A percentile compares a stretch with the other conserved stretches of the same genome.
These are phyloP conservation scores for Kwoniella shivajii DNA, from an alignment of 1,284 basidiomycete genomes.

Conservation along the genomic window DNA sequence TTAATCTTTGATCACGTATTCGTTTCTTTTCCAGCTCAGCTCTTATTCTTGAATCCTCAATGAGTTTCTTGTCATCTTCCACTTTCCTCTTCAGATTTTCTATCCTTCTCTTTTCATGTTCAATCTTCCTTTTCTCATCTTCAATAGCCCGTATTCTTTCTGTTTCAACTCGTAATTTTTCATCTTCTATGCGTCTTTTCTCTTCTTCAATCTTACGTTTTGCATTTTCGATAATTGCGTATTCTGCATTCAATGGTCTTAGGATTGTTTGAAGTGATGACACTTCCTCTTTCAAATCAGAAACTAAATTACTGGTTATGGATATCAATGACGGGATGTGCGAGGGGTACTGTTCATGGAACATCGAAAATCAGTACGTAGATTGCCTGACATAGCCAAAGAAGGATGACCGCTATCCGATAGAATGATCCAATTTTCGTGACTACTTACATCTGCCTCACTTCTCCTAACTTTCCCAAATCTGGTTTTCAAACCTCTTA, in stretches of 20 bases:
- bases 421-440: neutral
- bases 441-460: conserved; percentile 37
- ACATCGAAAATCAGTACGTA: conserved; percentile 9
- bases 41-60: too few species aligned
- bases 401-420: too few species aligned
- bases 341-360: conserved; percentile 28
- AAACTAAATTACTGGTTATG: conserved; percentile 29
- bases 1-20: too few species aligned
- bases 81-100: conserved; percentile 3
- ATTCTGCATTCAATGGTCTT: conserved; percentile 16
- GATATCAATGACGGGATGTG: conserved; percentile 37
- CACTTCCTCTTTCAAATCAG: conserved; percentile 32
- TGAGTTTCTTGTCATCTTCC: neutral
- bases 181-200: conserved; percentile 9
- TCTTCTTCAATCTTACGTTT: conserved; percentile 9
- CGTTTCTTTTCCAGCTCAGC: too few species aligned
- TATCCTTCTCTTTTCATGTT: conserved; percentile 3
- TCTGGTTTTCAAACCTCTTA: conserved; percentile 31
- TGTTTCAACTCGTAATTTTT: conserved; percentile 10
- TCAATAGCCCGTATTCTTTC: too few species aligned
- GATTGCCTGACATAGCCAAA: too few species aligned
- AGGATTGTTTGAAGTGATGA: conserved; percentile 29
- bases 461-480: conserved; percentile 31
- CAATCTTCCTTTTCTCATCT: conserved; percentile 9
- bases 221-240: conserved; percentile 23